Percentiles rank a stretch among this genome's conserved stretches.
Evolutionary conservation across 306 rosid species (phyloP).

Genomic region (Alnus glutinosa): DNA sequence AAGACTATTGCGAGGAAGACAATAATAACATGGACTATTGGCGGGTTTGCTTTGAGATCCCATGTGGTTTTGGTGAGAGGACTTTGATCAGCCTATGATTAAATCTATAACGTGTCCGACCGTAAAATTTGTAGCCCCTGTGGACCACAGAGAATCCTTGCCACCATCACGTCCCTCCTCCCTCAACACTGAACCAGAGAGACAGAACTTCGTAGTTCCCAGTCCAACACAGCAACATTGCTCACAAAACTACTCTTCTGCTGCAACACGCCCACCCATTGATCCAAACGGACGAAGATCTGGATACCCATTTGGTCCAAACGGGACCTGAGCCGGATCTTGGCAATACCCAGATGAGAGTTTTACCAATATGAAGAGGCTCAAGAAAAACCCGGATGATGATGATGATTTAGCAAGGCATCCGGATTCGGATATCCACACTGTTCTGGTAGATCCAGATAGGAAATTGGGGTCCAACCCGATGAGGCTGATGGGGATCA

Average conservation of each 20-base stretch:
- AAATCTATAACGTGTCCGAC: neutral
- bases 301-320: constrained; percentile 13
- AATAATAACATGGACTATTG: too few relatives aligned
- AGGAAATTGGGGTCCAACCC: constrained; percentile 36
- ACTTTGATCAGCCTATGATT: too few relatives aligned
- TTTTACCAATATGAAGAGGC: constrained; percentile 48
- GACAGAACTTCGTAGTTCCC: neutral
- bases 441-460: constrained; percentile 35
- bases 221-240: neutral
- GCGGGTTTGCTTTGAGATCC: too few relatives aligned
- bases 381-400: constrained; percentile 33
- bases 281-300: constrained; percentile 20
- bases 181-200: neutral
- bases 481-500: constrained; percentile 62
- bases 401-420: constrained; percentile 17
- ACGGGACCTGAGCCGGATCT: neutral
- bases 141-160: neutral
- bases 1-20: too few relatives aligned
- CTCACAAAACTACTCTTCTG: neutral
- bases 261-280: neutral
- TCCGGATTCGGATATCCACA: constrained; percentile 31
- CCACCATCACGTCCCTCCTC: neutral
- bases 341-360: constrained; percentile 41
- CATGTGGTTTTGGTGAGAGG: too few relatives aligned
- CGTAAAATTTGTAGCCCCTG: neutral